phyloP scores from a whole-genome alignment of 345 rosid species.

The Adansonia digitata region DNA sequence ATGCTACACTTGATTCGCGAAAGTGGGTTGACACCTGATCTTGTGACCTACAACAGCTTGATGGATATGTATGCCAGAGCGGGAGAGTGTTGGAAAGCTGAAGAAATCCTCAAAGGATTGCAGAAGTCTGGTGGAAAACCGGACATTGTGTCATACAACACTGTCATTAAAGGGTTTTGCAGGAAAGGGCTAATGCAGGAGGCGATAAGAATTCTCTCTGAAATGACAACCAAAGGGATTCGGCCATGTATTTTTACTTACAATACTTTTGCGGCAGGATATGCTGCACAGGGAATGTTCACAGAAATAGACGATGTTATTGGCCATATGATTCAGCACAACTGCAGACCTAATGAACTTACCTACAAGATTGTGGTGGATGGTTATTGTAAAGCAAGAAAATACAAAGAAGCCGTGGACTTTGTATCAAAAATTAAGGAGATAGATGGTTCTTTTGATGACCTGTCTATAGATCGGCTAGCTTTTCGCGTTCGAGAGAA shows the following conservation, averaged over 20 bases:
- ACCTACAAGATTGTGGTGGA: conserved; percentile 83
- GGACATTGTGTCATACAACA: conserved; percentile 79
- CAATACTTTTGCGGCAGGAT: conserved; percentile 73
- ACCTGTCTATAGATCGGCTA: conserved; percentile 46
- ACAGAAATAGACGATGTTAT: conserved; percentile 62
- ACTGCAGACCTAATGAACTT: conserved; percentile 70
- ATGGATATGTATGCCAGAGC: conserved; percentile 88
- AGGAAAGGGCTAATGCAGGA: conserved; percentile 79
- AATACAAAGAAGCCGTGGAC: conserved; percentile 71
- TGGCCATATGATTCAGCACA: conserved; percentile 58
- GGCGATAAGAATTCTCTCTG: conserved; percentile 64
- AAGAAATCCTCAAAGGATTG: conserved; percentile 59
- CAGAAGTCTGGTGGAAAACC: conserved; percentile 44
- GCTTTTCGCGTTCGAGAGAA: conserved; percentile 53
- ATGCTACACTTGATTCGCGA: conserved; percentile 48
- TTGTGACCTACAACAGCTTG: conserved; percentile 77
- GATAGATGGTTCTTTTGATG: conserved; percentile 48
- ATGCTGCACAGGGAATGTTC: conserved; percentile 61
- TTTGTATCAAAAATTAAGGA: conserved; percentile 60
- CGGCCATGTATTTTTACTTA: conserved; percentile 83
- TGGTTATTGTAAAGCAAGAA: conserved; percentile 69
- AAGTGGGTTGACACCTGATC: conserved; percentile 67
- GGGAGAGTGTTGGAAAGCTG: conserved; percentile 86
- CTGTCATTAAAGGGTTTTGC: conserved; percentile 92
- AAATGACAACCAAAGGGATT: conserved; percentile 65